phyloP scores from a whole-genome alignment of 371 early-diverging fungal genomes.

The Mucor indicus region DNA sequence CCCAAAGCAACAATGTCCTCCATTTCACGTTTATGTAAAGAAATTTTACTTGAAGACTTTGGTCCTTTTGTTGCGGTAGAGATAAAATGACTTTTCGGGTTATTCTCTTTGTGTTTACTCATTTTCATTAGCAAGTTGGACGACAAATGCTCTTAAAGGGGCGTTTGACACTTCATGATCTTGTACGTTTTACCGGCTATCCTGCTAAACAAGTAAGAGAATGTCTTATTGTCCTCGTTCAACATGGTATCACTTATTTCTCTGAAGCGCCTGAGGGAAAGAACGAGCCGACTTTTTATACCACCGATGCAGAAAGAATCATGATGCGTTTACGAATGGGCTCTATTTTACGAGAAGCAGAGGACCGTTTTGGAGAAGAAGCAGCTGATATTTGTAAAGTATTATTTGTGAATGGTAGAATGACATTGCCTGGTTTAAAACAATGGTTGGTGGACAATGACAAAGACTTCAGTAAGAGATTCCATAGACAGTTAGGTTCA shows the following conservation, averaged over 20 bases:
- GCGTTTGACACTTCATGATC: conserved; percentile 37
- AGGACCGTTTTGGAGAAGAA: conserved; percentile 65
- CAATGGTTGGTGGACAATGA: conserved; percentile 29
- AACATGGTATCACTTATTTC: conserved; percentile 39
- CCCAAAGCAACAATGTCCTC: conserved; percentile 37
- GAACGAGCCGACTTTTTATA: conserved; percentile 66
- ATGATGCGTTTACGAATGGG: conserved; percentile 69
- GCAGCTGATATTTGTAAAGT: conserved; percentile 39
- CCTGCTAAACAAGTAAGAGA: conserved; percentile 35
- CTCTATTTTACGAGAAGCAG: conserved; percentile 54
- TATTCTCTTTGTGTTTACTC: conserved; percentile 15
- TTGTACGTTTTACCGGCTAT: conserved; percentile 38
- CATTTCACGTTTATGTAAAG: conserved; percentile 42
- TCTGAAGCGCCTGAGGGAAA: conserved; percentile 55
- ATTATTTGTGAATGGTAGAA: conserved; percentile 32
- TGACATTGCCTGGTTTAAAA: conserved; percentile 26
- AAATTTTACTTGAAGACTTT: conserved; percentile 45
- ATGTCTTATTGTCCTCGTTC: conserved; percentile 38
- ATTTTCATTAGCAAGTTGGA: conserved; percentile 51
- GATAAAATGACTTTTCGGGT: background rate
- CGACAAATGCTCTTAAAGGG: conserved; percentile 42
- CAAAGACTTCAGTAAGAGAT: conserved; percentile 31
- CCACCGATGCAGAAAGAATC: conserved; percentile 49
- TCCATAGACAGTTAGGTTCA: too few species aligned
- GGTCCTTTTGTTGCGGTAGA: conserved; percentile 42